These are phyloP conservation scores for Udeniomyces megalosporus DNA, from an alignment of 768 basidiomycete species.

Conservation along the genomic window DNA sequence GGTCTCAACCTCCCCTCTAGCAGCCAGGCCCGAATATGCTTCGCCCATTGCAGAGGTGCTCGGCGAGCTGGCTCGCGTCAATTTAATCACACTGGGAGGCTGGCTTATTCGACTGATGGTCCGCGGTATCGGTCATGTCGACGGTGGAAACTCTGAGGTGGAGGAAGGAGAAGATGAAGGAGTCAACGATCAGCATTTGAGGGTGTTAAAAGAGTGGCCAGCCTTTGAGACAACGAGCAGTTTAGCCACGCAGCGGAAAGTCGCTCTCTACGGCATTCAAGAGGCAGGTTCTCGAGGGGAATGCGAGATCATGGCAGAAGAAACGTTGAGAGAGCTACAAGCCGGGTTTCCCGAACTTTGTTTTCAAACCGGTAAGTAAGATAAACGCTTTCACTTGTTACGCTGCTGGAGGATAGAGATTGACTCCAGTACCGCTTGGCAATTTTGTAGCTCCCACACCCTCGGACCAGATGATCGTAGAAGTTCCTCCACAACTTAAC, in stretches of 20 bases:
- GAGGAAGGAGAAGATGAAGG: neutral
- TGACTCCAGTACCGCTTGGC: too few species aligned
- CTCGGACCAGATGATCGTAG: neutral
- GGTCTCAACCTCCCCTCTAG: conserved; percentile 2
- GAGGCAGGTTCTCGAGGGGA: neutral
- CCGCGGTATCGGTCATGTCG: neutral
- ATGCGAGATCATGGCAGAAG: neutral
- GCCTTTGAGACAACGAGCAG: too few species aligned
- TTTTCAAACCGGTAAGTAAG: neutral
- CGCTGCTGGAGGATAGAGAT: too few species aligned
- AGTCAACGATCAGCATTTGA: too few species aligned
- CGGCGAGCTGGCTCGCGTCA: conserved; percentile 5
- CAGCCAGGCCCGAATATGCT: neutral
- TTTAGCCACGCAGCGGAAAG: neutral
- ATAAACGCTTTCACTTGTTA: too few species aligned
- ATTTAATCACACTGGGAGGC: neutral
- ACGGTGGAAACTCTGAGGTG: neutral
- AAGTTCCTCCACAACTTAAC: neutral
- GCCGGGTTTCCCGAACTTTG: conserved; percentile 7
- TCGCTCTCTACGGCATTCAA: conserved; percentile 8
- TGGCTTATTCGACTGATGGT: conserved; percentile 8
- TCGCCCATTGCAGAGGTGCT: conserved; percentile 8
- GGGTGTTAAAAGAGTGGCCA: too few species aligned
- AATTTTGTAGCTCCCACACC: neutral
- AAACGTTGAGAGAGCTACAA: neutral